Evolutionary conservation across 495 filamentous ascomycete genomes (phyloP).

Genomic region (Penicillium malachiteum): DNA sequence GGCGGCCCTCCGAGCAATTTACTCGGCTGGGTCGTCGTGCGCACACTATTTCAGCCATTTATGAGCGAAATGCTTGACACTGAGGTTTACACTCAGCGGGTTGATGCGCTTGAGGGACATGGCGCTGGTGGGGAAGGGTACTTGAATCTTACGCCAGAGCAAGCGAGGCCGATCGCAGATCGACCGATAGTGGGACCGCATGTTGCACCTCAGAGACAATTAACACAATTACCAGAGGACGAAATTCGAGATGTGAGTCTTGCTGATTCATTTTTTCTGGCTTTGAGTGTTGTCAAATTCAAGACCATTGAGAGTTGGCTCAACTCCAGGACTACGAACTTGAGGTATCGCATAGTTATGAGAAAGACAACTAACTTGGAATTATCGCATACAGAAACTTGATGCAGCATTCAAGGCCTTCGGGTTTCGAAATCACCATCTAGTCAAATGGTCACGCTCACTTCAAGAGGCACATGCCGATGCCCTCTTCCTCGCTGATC

Average conservation of each 20-base stretch:
- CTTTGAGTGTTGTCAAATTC: background rate
- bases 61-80: slow-evolving; percentile 34
- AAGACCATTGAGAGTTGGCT: too few species aligned
- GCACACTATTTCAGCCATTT: slow-evolving; percentile 29
- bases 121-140: slow-evolving; percentile 23
- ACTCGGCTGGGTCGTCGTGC: slow-evolving; percentile 34
- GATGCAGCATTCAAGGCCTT: slow-evolving; percentile 21
- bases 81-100: slow-evolving; percentile 25
- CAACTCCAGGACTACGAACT: too few species aligned
- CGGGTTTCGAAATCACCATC: slow-evolving; percentile 29
- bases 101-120: slow-evolving; percentile 28
- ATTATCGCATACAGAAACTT: slow-evolving; percentile 24
- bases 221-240: slow-evolving; percentile 26
- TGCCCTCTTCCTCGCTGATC: slow-evolving; percentile 29
- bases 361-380: too few species aligned
- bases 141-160: slow-evolving; percentile 16
- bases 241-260: slow-evolving; percentile 30
- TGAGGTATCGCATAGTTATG: too few species aligned
- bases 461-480: slow-evolving; percentile 29
- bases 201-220: slow-evolving; percentile 37
- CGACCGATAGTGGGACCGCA: slow-evolving; percentile 32
- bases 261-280: background rate
- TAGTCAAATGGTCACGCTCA: slow-evolving; percentile 29
- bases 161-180: slow-evolving; percentile 9
- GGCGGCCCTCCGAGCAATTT: slow-evolving; percentile 35